Base-by-base conservation (phyloP, 768 basidiomycete genomes). In the Serendipita sp. region DNA sequence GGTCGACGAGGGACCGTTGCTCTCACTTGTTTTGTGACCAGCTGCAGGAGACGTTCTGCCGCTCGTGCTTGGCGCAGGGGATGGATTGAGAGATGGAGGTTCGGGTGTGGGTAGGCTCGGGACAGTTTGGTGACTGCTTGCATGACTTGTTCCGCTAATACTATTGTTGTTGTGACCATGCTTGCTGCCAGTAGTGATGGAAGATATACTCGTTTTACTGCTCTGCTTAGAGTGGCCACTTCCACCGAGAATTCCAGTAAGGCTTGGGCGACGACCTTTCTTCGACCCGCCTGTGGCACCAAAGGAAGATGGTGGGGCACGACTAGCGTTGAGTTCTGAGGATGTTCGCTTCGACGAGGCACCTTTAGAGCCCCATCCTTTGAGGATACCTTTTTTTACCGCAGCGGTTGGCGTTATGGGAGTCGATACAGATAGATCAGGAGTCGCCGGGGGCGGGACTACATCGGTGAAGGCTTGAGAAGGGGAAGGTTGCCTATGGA, bases 341-440 rank as follows among this genome's bases (percentile, higher is more conserved):
- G 56, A 60, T 11, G 56, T 18, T 10, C 56, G 56, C 56, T 60
- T 60, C 10, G 36, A 30, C 56, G 56, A 36, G 48, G 18, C 7
- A 10, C 56, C 56, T 30, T 60, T 60, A n/a, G 56, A 60, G 16
- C 56, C 56, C 56, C 56, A 60, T 28, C 56, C 56, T n/a, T 60
- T 60, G 56, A 60, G 56, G 2, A 60, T 60, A 8, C 56, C 56
- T 30, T 60, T 60, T 36, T 60, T 60, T 3, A 30, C 30, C 10
- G 56, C 16, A 30, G 56, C 10, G 13, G 56, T 23, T 10, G 56
- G 56, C 28, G 30, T 36, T 18, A 32, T 32, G 7, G 48, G n/a
- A 5, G 48, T 18, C 18, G 18, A 18, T 5, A 32, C 48, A 18
- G 30, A 18, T 51, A 18, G n/a, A 8, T 51, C 48, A 30, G 28